Evolutionary conservation across 2,329 filamentous ascomycete genomes (phyloP), one percentile per base, ranked within the genome.

Genomic region (Cladosporium halotolerans): DNA sequence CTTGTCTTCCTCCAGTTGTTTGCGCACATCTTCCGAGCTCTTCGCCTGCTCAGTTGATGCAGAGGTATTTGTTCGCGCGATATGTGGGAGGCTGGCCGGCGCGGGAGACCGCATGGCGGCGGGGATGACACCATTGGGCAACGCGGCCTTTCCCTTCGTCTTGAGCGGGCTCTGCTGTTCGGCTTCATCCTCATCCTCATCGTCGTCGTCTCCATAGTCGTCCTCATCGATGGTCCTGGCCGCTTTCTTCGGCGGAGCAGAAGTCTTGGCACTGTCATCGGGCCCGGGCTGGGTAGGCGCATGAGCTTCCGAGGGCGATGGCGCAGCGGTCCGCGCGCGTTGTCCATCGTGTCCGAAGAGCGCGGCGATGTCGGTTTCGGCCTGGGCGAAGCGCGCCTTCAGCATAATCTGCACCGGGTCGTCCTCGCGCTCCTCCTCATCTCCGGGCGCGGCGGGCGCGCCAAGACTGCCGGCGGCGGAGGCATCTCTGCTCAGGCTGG

Each of bases 1-100:
- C 68, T 93, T 93, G 61, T 89, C 89, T 66, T 95, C 88, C 70
- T 97, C 91, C 58, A 97, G 73, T 70, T 91, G 89, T 72, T 95
- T 95, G 66, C 93, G 88, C 69, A 89, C 88, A 76, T 96, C 88
- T 67, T 96, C 90, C 7, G 85, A 84, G 19, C 84, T 81, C 68
- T 89, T 89, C 52, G 82, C 75, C 71, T 81, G 74, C 63, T 81
- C 68, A 47, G 65, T 55, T 49, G 70, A 75, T 58, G 79, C 80
- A 46, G 72, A 68, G 23, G 77, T 76, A 60, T 79, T 84, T 52
- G 80, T 72, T 32, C 82, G 58, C 76, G 82, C 59, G 79, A 85
- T 60, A 76, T 79, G 59, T 77, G 79, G 52, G 78, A 83, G 64
- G 81, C 81, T 58, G 81, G 82, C 56, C 78, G 83, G 55, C 79